Conservation (phyloP, 2,329 filamentous ascomycete genomes). For the Aspergillus tamarii region DNA sequence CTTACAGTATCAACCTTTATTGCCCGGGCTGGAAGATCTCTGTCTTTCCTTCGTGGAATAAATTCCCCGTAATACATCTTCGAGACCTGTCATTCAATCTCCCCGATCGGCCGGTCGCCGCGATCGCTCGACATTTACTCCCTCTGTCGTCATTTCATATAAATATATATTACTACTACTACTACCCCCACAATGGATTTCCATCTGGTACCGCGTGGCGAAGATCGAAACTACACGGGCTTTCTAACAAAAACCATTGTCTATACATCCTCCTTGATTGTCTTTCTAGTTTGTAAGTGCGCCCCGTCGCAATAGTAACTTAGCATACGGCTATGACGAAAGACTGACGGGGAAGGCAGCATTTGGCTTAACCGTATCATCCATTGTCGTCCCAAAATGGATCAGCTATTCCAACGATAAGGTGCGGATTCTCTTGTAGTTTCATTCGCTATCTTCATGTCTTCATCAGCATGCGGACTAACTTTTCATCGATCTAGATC, state of each 20-base stretch:
- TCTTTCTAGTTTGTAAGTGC: constrained; percentile 48
- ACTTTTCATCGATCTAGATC: constrained; percentile 47
- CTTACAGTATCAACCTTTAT: background rate
- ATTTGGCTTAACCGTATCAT: constrained; percentile 48
- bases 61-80: background rate
- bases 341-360: constrained; percentile 32
- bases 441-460: background rate
- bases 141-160: constrained; percentile 10
- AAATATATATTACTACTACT: background rate
- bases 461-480: background rate
- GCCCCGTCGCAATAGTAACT: background rate
- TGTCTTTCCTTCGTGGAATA: background rate
- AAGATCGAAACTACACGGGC: constrained; percentile 50
- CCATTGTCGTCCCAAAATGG: constrained; percentile 53
- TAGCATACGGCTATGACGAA: background rate
- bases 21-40: background rate
- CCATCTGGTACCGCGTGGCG: constrained; percentile 46
- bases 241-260: constrained; percentile 54
- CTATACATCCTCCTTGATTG: constrained; percentile 47
- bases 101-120: background rate
- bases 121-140: background rate
- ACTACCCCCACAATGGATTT: constrained; percentile 43
- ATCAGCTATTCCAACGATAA: constrained; percentile 51
- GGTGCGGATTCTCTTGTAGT: constrained; percentile 28
- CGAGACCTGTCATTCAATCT: background rate